These are phyloP conservation scores for Hygrocybe punicea DNA, from an alignment of 768 basidiomycete genomes.

Conservation along the genomic window DNA sequence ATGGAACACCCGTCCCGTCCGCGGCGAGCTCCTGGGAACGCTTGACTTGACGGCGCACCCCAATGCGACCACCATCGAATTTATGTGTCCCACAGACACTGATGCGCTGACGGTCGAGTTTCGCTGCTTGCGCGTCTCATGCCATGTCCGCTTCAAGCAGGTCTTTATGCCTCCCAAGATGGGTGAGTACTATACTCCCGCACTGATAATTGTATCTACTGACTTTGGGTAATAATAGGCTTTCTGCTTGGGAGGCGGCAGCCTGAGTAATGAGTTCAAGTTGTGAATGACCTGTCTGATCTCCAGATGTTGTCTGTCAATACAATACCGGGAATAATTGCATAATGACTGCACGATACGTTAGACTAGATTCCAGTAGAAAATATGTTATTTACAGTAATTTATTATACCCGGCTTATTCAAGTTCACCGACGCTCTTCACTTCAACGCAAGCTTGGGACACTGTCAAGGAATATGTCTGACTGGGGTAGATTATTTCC, in stretches of 20 bases:
- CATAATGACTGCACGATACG: too few relatives aligned
- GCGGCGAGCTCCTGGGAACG: constrained; percentile 15
- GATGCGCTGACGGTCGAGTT: constrained; percentile 11
- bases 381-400: too few relatives aligned
- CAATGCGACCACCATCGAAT: constrained; percentile 13
- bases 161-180: constrained; percentile 7
- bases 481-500: constrained; percentile 37
- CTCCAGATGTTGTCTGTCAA: too few relatives aligned
- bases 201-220: background rate
- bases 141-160: constrained; percentile 15
- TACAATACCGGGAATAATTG: too few relatives aligned
- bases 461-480: too few relatives aligned
- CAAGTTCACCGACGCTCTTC: too few relatives aligned
- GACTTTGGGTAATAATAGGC: background rate
- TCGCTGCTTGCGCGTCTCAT: constrained; percentile 10
- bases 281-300: too few relatives aligned
- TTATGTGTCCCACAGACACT: constrained; percentile 9
- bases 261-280: too few relatives aligned
- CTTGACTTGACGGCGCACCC: constrained; percentile 7
- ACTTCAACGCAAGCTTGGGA: too few relatives aligned
- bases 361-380: too few relatives aligned
- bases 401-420: too few relatives aligned
- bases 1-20: constrained; percentile 10
- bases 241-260: too few relatives aligned
- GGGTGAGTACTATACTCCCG: background rate